Base-by-base conservation (phyloP, 495 filamentous ascomycete species). In the Penicillium lagena region DNA sequence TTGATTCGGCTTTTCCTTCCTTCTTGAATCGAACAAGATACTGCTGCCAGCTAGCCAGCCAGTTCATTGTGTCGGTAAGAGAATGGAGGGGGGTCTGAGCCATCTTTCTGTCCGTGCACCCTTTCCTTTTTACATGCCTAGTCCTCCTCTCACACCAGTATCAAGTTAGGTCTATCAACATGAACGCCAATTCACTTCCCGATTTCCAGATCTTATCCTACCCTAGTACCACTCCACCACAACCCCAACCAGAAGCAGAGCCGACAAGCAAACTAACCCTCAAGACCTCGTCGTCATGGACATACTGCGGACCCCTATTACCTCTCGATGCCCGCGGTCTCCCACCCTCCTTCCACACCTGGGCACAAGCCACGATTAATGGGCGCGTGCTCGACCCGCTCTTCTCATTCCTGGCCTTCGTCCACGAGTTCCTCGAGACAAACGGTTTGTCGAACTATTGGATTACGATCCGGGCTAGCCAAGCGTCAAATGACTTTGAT, bases 301-400 rank as follows among this genome's bases (percentile, higher is more conserved):
- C 55, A 12, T 59, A 59, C 36, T 59, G 55, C 27, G 55, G 55
- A 9, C 55, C 55, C 10, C 44, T 59, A 9, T 35, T 59, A n/a
- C 36, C 37, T 4, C 52, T 59, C 12, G 43, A 59, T 8, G 14
- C 44, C 12, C 13, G 36, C 6, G 40, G 7, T 10, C 45, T 58
- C 0, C 55, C 55, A 11, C 45, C 49, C 29, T 59, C 55, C n/a
- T 59, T 59, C 31, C 39, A 48, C n/a, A 56, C 49, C 22, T 59
- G 55, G 55, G 40, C 49, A 5, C 17, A 50, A 17, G 41, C 52
- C 10, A 56, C 55, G 9, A 27, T 59, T 40, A 56, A 37, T 29
- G 55, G 55, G 3, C 45, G 45, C 13, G 13, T 56, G 6, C 10
- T 51, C 7, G 15, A 29, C 30, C 50, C 55, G 10, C 36, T 59